phyloP scores from a whole-genome alignment of 495 filamentous ascomycete genomes.

The Xylaria intraflava region DNA sequence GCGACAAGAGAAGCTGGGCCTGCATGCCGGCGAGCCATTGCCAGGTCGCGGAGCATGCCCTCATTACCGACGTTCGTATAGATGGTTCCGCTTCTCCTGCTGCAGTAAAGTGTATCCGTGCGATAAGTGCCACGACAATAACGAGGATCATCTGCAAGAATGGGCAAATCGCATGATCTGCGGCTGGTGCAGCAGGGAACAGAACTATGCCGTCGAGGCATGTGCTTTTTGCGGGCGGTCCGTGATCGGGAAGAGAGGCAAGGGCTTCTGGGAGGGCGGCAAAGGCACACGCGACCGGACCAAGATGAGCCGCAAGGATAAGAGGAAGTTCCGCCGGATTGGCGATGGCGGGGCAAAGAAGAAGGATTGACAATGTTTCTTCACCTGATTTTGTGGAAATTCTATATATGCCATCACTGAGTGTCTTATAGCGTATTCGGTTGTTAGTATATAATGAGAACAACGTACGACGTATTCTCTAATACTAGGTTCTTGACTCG shows the following conservation, averaged over 20 bases:
- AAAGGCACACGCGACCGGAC: conserved; percentile 70
- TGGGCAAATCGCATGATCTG: conserved; percentile 89
- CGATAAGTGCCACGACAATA: conserved; percentile 77
- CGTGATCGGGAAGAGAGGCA: conserved; percentile 57
- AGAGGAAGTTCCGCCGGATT: conserved; percentile 60
- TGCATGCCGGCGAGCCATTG: conserved; percentile 72
- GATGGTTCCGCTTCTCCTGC: conserved; percentile 75
- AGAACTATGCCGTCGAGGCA: conserved; percentile 73
- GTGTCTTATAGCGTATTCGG: neutral
- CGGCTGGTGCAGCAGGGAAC: conserved; percentile 75
- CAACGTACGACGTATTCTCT: too few species aligned
- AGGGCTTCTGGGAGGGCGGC: conserved; percentile 88
- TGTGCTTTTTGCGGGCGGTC: conserved; percentile 70
- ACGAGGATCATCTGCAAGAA: conserved; percentile 67
- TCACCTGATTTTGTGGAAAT: too few species aligned
- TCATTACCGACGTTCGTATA: conserved; percentile 73
- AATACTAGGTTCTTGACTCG: too few species aligned
- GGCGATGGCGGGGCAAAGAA: conserved; percentile 26
- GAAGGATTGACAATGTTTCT: conserved; percentile 13
- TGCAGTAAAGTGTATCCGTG: conserved; percentile 61
- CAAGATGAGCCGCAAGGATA: conserved; percentile 68
- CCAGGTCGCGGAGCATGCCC: conserved; percentile 66
- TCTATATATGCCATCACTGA: neutral
- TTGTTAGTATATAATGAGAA: neutral
- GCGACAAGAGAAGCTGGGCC: conserved; percentile 67